These are phyloP conservation scores for Cadophora sp. DNA, from an alignment of 2,329 filamentous ascomycete species.

Conservation along the genomic window DNA sequence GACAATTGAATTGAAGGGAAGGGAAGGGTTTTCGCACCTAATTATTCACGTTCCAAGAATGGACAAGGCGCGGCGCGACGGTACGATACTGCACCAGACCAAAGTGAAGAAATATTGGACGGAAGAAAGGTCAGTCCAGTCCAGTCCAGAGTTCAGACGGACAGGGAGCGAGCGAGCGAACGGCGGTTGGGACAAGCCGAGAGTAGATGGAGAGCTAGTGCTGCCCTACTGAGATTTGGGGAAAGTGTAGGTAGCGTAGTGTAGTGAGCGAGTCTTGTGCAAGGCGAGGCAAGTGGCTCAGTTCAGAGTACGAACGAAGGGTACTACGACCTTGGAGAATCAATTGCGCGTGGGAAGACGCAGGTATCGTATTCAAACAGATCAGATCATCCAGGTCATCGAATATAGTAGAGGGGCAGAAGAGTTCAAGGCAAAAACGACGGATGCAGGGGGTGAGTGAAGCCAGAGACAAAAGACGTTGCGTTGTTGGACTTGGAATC, in stretches of 20 bases:
- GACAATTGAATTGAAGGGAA: not conserved
- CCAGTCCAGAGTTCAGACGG: not conserved
- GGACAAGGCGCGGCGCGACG: not conserved
- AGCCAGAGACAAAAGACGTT: not conserved
- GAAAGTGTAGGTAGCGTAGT: not conserved
- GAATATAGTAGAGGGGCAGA: not conserved
- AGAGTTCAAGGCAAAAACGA: too few species aligned
- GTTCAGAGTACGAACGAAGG: too few species aligned
- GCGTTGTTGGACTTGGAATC: not conserved
- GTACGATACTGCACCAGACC: not conserved
- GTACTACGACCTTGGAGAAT: too few species aligned
- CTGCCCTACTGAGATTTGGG: not conserved
- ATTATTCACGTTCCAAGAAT: not conserved
- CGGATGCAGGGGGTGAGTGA: too few species aligned
- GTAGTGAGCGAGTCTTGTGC: not conserved
- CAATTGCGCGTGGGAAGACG: not conserved
- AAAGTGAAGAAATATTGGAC: constrained; percentile 7
- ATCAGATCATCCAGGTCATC: not conserved
- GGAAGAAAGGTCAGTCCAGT: not conserved
- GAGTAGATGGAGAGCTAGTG: too few species aligned
- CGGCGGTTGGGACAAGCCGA: too few species aligned
- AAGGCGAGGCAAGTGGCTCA: not conserved
- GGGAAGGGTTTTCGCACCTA: too few species aligned
- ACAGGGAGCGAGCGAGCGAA: not conserved
- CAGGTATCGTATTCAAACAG: not conserved